Percentiles rank a stretch among this genome's conserved stretches.
Conservation (phyloP, 306 rosid species). For the Ceratonia siliqua region DNA sequence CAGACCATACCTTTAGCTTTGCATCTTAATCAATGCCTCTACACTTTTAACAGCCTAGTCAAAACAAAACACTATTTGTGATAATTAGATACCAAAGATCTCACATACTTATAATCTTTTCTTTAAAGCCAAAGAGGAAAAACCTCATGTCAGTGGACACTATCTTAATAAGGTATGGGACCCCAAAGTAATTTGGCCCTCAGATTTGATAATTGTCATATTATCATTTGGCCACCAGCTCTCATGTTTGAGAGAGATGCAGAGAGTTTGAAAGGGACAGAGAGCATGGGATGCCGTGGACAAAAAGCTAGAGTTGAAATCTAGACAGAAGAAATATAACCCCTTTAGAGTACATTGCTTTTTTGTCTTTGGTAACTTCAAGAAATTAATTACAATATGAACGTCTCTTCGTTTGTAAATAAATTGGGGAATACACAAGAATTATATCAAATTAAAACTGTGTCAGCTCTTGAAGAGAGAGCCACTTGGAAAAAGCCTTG, state of each 20-base stretch:
- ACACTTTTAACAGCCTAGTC: conserved; percentile 78
- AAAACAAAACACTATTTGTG: conserved; percentile 43
- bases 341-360: conserved; percentile 42
- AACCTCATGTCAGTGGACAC: conserved; percentile 11
- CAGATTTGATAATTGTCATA: conserved; percentile 6
- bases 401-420: conserved; percentile 32
- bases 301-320: conserved; percentile 45
- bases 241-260: neutral
- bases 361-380: conserved; percentile 50
- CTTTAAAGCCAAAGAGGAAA: conserved; percentile 36
- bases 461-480: conserved; percentile 43
- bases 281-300: conserved; percentile 36
- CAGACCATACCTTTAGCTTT: conserved; percentile 67
- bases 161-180: conserved; percentile 25
- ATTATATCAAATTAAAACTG: conserved; percentile 14
- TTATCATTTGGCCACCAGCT: conserved; percentile 22
- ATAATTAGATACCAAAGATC: conserved; percentile 50
- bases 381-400: conserved; percentile 40
- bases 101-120: conserved; percentile 28
- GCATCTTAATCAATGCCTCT: conserved; percentile 75
- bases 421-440: conserved; percentile 40
- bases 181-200: conserved; percentile 28
- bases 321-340: conserved; percentile 36
- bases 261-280: conserved; percentile 43
- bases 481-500: conserved; percentile 31